Evolutionary conservation across 2,329 filamentous ascomycete species (phyloP), one percentile per base, ranked within the genome.

Genomic region (Drechmeria coniospora): DNA sequence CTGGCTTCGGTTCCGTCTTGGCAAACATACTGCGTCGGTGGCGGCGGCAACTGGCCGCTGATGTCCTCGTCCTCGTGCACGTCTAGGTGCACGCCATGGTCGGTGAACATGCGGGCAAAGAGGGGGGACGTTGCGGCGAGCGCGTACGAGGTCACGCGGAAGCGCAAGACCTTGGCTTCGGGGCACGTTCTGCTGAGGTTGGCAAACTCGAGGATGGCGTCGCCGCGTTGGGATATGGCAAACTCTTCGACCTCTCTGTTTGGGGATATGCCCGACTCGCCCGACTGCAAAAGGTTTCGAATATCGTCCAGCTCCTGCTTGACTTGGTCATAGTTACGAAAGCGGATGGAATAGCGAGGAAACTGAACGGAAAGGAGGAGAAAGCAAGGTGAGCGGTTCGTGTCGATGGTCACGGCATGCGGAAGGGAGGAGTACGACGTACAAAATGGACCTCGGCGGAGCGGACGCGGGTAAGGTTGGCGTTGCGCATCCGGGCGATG

Each of bases 181-280:
- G 45, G 43, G 1, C n/a, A n/a, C n/a, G n/a, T n/a, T n/a, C n/a
- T n/a, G n/a, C 40, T 45, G 1, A 45, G 38, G 33, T 67, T 65
- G 29, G 57, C 50, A 34, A 68, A 69, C 33, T 68, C 65, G 18
- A 69, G 50, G 15, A 69, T 53, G 3, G 54, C 54, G 33, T 68
- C 63, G 6, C 65, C 64, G 3, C 49, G 49, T 2, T 50, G 49
- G 0, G 56, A 50, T 28, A 68, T 61, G 20, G 47, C 40, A 23
- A 50, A 53, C 29, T 67, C 62, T 11, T 51, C 45, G 7, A 63
- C 46, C 0, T 41, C 42, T 26, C 55, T 47, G 11, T 50, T 51
- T 2, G 51, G 50, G 1, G 53, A 48, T 16, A 57, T 56, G 7
- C 52, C 56, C 0, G 56, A 56, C 34, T 60, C 54, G 1, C 46